phyloP scores from a whole-genome alignment of 805 yeast genomes.

The Sporopachydermia lactativora region DNA sequence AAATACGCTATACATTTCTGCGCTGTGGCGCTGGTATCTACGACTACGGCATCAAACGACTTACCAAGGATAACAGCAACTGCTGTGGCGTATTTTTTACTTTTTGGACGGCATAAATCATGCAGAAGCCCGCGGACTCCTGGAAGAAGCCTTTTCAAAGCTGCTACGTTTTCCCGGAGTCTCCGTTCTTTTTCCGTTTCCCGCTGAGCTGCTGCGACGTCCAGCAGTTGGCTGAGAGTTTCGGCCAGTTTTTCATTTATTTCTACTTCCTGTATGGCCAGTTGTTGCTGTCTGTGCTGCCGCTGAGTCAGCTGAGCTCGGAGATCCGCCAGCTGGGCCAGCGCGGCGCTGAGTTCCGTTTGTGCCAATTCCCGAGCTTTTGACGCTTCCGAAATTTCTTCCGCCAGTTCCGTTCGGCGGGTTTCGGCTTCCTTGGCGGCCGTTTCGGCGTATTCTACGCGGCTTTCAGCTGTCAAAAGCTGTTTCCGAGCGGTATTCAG shows the following conservation, averaged over 20 bases:
- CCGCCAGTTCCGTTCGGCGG: constrained; percentile 8
- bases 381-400: constrained; percentile 18
- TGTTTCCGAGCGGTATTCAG: constrained; percentile 13
- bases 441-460: constrained; percentile 8
- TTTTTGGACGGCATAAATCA: constrained; percentile 68
- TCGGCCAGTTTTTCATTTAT: constrained; percentile 52
- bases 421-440: constrained; percentile 8
- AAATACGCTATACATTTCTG: constrained; percentile 64
- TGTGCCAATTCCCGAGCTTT: constrained; percentile 3
- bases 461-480: constrained; percentile 13
- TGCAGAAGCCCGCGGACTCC: constrained; percentile 74
- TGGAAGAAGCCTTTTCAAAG: constrained; percentile 61
- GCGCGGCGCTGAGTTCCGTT: constrained; percentile 11
- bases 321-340: constrained; percentile 16
- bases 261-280: constrained; percentile 36
- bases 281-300: constrained; percentile 26
- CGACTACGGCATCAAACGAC: constrained; percentile 71
- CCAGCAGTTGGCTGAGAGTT: constrained; percentile 47
- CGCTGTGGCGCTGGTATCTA: constrained; percentile 56
- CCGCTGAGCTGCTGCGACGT: constrained; percentile 59
- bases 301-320: constrained; percentile 23
- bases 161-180: constrained; percentile 57
- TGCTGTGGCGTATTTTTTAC: constrained; percentile 58
- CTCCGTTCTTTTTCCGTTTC: constrained; percentile 59
- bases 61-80: constrained; percentile 67